These are phyloP conservation scores for Heracleum sosnowskyi DNA, from an alignment of 129 eudicot genomes.

Conservation along the genomic window DNA sequence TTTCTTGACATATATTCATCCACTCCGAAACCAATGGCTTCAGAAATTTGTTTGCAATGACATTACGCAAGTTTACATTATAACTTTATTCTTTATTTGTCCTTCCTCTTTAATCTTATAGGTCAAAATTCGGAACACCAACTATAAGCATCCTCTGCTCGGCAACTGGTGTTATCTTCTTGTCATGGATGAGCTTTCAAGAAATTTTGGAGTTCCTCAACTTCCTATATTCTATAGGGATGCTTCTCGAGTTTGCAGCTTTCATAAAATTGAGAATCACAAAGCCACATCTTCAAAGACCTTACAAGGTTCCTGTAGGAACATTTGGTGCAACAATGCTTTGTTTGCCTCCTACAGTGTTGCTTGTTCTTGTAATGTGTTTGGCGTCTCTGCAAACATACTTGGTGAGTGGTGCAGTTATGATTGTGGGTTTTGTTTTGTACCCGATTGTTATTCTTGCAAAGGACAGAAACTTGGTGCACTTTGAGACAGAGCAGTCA, in stretches of 20 bases:
- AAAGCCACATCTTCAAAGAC: constrained; percentile 78
- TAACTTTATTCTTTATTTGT: neutral
- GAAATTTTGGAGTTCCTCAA: constrained; percentile 85
- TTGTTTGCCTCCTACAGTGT: constrained; percentile 67
- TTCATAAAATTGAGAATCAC: constrained; percentile 63
- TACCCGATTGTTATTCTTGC: constrained; percentile 37
- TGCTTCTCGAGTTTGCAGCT: constrained; percentile 88
- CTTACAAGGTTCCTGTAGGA: constrained; percentile 67
- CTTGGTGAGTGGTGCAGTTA: constrained; percentile 46
- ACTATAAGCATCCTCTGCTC: constrained; percentile 80
- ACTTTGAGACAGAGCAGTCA: constrained; percentile 25
- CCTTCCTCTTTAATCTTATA: neutral
- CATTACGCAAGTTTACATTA: neutral
- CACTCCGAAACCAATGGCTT: neutral
- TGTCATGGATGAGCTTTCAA: constrained; percentile 93
- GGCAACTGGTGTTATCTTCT: constrained; percentile 81
- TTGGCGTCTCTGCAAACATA: constrained; percentile 57
- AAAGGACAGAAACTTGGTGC: constrained; percentile 42
- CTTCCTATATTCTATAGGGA: constrained; percentile 73
- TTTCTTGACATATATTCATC: neutral
- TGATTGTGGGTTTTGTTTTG: constrained; percentile 43
- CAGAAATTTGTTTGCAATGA: neutral
- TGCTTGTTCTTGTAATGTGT: constrained; percentile 76
- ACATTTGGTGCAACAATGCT: constrained; percentile 66
- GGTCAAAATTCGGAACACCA: constrained; percentile 89